A percentile compares a stretch with the other conserved stretches of the same genome.
phyloP scores from a whole-genome alignment of 169 alveolate genomes.

The Toxoplasma gondii region DNA sequence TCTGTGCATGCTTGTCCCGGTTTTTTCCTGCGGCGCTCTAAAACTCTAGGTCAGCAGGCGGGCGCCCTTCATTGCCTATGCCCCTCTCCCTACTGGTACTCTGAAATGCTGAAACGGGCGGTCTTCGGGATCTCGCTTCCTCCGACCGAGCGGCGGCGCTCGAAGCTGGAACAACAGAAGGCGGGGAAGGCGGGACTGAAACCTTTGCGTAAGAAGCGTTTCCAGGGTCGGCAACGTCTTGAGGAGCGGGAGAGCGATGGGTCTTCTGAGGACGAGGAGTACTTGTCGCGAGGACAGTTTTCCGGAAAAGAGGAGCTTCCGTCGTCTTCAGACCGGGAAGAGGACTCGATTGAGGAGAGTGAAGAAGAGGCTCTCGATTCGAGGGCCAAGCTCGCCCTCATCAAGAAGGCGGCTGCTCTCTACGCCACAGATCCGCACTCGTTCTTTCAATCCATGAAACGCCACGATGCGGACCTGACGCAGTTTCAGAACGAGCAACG shows the following conservation, averaged over 20 bases:
- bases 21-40: too few relatives aligned
- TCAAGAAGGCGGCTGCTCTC: constrained; percentile 40
- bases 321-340: constrained; percentile 6
- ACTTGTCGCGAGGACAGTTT: neutral
- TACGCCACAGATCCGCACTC: constrained; percentile 42
- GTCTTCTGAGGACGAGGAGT: neutral
- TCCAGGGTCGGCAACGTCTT: neutral
- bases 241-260: neutral
- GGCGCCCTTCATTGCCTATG: too few relatives aligned
- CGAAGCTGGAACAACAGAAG: neutral
- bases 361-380: neutral
- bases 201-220: too few relatives aligned
- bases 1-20: too few relatives aligned
- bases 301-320: neutral
- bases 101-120: constrained; percentile 52
- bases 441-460: constrained; percentile 37
- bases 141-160: neutral
- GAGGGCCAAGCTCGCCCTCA: constrained; percentile 14
- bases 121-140: constrained; percentile 43
- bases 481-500: neutral
- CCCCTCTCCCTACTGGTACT: neutral
- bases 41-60: too few relatives aligned
- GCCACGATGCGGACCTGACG: constrained; percentile 36
- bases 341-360: neutral
- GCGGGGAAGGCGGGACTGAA: neutral